These are phyloP conservation scores for Chytriomyces sp. DNA, from an alignment of 192 early-diverging fungal species.

Conservation along the genomic window DNA sequence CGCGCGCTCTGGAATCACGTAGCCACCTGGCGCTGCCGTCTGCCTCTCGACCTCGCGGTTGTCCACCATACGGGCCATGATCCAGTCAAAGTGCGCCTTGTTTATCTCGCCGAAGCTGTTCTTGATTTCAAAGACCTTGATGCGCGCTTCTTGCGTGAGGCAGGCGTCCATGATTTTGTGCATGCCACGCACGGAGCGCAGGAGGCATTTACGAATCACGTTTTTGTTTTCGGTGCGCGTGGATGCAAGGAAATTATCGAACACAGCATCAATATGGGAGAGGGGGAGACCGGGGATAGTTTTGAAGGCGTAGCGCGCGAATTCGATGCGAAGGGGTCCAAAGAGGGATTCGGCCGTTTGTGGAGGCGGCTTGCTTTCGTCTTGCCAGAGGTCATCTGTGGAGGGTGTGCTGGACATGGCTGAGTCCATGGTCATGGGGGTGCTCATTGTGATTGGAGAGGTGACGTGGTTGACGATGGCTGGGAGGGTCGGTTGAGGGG, in stretches of 20 bases:
- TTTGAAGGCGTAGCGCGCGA: slow-evolving; percentile 1
- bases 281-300: background rate
- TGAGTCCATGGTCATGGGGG: no score
- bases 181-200: background rate
- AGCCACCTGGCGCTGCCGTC: no score
- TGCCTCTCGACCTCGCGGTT: background rate
- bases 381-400: no score
- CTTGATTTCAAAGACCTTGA: background rate
- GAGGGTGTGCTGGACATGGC: no score
- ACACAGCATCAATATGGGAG: background rate
- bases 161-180: background rate
- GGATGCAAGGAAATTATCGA: background rate
- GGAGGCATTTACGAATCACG: background rate
- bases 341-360: background rate
- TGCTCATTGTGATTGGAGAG: no score
- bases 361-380: background rate
- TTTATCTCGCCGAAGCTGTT: background rate
- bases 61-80: background rate
- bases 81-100: background rate
- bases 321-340: background rate
- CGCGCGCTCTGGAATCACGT: background rate
- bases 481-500: no score
- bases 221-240: background rate
- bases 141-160: background rate
- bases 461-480: no score